Base-by-base conservation (phyloP, 495 filamentous ascomycete genomes). In the Hypoxylon subgilvum region DNA sequence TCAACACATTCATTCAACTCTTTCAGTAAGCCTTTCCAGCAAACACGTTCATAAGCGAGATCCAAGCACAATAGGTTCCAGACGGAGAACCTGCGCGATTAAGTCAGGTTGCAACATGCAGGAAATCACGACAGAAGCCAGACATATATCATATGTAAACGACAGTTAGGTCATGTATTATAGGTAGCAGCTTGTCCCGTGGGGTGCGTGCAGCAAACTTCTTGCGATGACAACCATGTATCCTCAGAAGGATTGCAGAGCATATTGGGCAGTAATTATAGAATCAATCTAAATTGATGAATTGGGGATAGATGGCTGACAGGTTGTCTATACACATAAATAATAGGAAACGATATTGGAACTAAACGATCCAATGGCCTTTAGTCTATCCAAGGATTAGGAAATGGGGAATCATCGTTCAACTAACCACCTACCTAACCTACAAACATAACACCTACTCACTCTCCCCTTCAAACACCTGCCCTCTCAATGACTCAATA, bases 221-320 rank as follows among this genome's bases (percentile, higher is more conserved):
- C 27, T 56, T 47, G 23, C 12, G 39, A 36, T 8, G 32, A 38
- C 32, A 45, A 45, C 25, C n/a, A 46, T 30, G 25, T 23, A 17
- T n/a, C 32, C 22, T 51, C 22, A 14, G n/a, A 21, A 51, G 32
- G 9, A 25, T 39, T 8, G 23, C 8, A 25, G 30, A 52, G 8
- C 51, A 39, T 31, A 62, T 56, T 62, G 58, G 58, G 28, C 12
- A n/a, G n/a, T n/a, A n/a, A n/a, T n/a, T n/a, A n/a, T n/a, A n/a
- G n/a, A 62, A 46, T 62, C 42, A 62, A 47, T 62, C 12, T 51
- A 52, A 50, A 44, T 46, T 22, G 13, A 50, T n/a, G n/a, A n/a
- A n/a, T n/a, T n/a, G n/a, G n/a, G n/a, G n/a, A n/a, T n/a, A n/a
- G n/a, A n/a, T n/a, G n/a, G n/a, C n/a, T n/a, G n/a, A n/a, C n/a